phyloP scores from a whole-genome alignment of 306 rosid species.

The Astragalus membranaceus region DNA sequence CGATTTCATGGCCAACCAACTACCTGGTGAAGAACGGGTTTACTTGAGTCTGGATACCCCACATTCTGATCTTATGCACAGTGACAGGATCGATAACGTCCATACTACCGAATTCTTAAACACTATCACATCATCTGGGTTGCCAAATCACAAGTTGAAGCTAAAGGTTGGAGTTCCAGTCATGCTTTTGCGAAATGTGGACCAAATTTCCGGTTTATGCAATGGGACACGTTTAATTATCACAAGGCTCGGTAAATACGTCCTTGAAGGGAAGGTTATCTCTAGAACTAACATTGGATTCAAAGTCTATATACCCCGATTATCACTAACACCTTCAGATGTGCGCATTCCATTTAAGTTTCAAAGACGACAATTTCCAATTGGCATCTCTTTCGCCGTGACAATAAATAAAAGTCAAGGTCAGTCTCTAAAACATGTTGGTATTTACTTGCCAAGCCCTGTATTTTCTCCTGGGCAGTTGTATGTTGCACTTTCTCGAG shows the following conservation, averaged over 20 bases:
- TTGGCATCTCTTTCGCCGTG: background rate
- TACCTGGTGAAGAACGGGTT: background rate
- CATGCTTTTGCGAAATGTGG: background rate
- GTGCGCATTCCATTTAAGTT: background rate
- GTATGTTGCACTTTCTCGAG: background rate
- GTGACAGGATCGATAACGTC: background rate
- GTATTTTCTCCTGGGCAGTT: background rate
- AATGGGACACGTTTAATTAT: background rate
- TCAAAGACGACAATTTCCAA: background rate
- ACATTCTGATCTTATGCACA: accelerated
- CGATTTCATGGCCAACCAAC: background rate
- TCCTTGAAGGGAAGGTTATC: background rate
- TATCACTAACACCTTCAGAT: background rate
- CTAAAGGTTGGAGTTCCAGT: background rate
- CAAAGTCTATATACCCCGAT: background rate
- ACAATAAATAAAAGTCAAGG: background rate
- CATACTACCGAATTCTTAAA: background rate
- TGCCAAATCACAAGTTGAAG: background rate
- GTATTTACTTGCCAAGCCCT: background rate
- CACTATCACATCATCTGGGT: background rate
- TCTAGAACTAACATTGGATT: background rate
- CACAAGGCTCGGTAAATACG: background rate
- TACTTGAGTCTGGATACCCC: background rate
- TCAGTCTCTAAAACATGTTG: background rate
- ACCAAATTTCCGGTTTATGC: background rate